Evolutionary conservation across 2,329 filamentous ascomycete genomes (phyloP).

Genomic region (Helminthosporium solani): DNA sequence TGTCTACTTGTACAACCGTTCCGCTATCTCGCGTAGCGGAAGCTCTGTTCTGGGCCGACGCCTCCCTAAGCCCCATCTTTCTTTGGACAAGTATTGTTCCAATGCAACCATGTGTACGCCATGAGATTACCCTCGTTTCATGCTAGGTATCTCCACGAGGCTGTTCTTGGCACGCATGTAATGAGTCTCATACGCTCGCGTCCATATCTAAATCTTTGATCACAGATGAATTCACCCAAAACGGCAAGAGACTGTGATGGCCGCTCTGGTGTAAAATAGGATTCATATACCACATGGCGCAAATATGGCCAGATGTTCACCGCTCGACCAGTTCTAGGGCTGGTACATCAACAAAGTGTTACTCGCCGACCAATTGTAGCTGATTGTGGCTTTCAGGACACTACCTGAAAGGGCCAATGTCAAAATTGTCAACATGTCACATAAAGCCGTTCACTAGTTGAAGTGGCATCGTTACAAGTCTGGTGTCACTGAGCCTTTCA

Average conservation of each 20-base stretch:
- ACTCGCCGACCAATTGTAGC: not conserved
- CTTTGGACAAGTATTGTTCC: not conserved
- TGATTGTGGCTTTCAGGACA: constrained; percentile 1
- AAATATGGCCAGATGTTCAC: not conserved
- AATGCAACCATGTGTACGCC: not conserved
- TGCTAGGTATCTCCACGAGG: not conserved
- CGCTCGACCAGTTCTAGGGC: not conserved
- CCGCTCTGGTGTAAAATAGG: not conserved
- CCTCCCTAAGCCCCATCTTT: constrained; percentile 1
- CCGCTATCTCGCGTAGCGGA: not conserved
- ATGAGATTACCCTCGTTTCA: not conserved
- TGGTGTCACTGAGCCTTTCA: too few relatives aligned
- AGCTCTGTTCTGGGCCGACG: not conserved
- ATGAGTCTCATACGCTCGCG: not conserved
- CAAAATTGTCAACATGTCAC: not conserved
- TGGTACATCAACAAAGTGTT: not conserved
- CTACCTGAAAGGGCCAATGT: not conserved
- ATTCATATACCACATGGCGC: not conserved
- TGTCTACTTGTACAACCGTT: not conserved
- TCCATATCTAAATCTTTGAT: not conserved
- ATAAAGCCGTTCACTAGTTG: not conserved
- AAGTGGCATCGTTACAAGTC: too few relatives aligned
- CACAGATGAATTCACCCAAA: not conserved
- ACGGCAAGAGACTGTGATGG: not conserved
- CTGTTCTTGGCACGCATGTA: not conserved